Evolutionary conservation across 805 yeast species (phyloP).

Genomic region (Schwanniomyces occidentalis): DNA sequence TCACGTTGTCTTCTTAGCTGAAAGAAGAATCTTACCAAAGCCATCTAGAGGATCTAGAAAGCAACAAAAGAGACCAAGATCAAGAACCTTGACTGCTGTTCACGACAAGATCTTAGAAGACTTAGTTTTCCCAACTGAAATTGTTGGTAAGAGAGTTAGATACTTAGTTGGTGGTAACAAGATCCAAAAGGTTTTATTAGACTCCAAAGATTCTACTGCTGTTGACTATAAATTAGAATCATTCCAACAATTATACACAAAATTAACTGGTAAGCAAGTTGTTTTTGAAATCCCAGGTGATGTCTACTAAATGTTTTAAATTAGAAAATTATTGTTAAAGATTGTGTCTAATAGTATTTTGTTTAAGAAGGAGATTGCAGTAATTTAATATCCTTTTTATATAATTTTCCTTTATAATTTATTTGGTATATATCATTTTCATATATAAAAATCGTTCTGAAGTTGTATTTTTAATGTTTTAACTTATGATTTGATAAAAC

Average conservation of each 20-base stretch:
- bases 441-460: conserved; percentile 11
- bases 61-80: conserved; percentile 98
- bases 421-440: conserved; percentile 12
- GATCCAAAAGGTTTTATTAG: conserved; percentile 95
- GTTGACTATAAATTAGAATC: conserved; percentile 99
- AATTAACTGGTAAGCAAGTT: conserved; percentile 99
- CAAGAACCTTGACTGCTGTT: conserved; percentile 98
- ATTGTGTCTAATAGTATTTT: conserved; percentile 7
- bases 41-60: conserved; percentile 95
- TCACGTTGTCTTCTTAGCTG: conserved; percentile 98
- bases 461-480: conserved; percentile 4
- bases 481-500: too few species aligned
- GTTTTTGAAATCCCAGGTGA: conserved; percentile 84
- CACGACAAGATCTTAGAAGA: conserved; percentile 99
- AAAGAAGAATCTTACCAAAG: conserved; percentile 99
- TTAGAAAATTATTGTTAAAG: conserved; percentile 6
- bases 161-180: conserved; percentile 98
- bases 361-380: conserved; percentile 2
- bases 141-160: conserved; percentile 98
- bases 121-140: conserved; percentile 99
- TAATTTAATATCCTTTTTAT: conserved; percentile 6
- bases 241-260: conserved; percentile 97
- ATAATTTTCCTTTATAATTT: conserved; percentile 7
- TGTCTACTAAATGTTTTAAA: conserved; percentile 30
- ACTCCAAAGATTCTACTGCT: conserved; percentile 95